phyloP scores from a whole-genome alignment of 2,329 filamentous ascomycete genomes.

The Cladosporium velox region DNA sequence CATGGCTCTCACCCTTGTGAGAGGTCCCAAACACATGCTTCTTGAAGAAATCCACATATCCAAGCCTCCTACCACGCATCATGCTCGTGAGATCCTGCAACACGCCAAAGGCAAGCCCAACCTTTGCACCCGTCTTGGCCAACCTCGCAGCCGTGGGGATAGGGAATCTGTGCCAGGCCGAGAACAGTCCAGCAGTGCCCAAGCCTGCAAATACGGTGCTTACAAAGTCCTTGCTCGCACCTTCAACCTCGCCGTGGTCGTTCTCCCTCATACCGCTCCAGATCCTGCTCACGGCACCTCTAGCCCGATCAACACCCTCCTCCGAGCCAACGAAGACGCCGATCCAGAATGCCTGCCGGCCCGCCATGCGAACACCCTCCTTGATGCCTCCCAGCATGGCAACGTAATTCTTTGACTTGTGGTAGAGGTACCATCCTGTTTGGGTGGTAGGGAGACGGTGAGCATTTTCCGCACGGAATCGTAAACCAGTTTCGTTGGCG shows the following conservation, averaged over 20 bases:
- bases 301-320: slow-evolving; percentile 72
- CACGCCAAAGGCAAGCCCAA: slow-evolving; percentile 78
- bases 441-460: slow-evolving; percentile 84
- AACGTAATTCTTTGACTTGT: slow-evolving; percentile 96
- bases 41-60: slow-evolving; percentile 67
- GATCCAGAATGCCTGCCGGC: slow-evolving; percentile 70
- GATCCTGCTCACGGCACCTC: slow-evolving; percentile 41
- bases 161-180: slow-evolving; percentile 80
- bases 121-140: slow-evolving; percentile 74
- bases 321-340: slow-evolving; percentile 78
- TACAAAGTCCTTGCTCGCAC: slow-evolving; percentile 65
- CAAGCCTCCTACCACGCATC: slow-evolving; percentile 69
- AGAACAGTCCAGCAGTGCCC: slow-evolving; percentile 83
- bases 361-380: slow-evolving; percentile 76
- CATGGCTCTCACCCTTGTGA: neutral
- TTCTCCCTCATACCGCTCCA: slow-evolving; percentile 31
- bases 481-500: slow-evolving; percentile 56
- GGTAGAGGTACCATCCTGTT: slow-evolving; percentile 95
- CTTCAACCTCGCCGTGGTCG: slow-evolving; percentile 39
- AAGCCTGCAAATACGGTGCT: slow-evolving; percentile 82
- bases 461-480: slow-evolving; percentile 93
- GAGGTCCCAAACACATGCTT: slow-evolving; percentile 28
- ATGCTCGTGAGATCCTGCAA: slow-evolving; percentile 74
- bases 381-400: slow-evolving; percentile 73
- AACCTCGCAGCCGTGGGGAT: slow-evolving; percentile 63